Evolutionary conservation across 805 yeast genomes (phyloP).

Genomic region (Zygosaccharomyces bisporus): DNA sequence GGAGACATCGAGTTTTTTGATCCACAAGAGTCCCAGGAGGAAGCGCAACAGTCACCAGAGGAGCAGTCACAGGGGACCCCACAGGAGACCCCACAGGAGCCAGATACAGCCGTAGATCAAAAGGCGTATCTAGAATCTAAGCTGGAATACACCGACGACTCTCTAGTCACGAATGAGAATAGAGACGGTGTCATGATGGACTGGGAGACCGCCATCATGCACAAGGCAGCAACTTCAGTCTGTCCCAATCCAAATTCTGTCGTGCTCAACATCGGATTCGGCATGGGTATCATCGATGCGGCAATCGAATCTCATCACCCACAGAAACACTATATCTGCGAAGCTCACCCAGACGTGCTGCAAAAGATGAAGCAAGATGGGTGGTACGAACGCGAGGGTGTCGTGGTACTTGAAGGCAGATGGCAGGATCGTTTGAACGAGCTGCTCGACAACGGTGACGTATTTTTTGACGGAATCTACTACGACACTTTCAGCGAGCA

Average conservation of each 20-base stretch:
- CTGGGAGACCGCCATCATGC: slow-evolving; percentile 87
- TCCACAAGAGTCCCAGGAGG: slow-evolving; percentile 38
- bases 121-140: slow-evolving; percentile 59
- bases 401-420: slow-evolving; percentile 75
- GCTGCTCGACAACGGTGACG: slow-evolving; percentile 53
- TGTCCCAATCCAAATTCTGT: slow-evolving; percentile 44
- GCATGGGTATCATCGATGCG: slow-evolving; percentile 92
- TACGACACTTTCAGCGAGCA: slow-evolving; percentile 94
- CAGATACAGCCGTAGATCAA: slow-evolving; percentile 68
- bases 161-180: slow-evolving; percentile 66
- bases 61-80: slow-evolving; percentile 16
- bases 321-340: slow-evolving; percentile 75
- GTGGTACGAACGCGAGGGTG: slow-evolving; percentile 74
- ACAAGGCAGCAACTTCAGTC: slow-evolving; percentile 71
- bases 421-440: slow-evolving; percentile 83
- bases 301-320: slow-evolving; percentile 53
- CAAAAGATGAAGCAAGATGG: slow-evolving; percentile 65
- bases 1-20: slow-evolving; percentile 58
- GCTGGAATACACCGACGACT: slow-evolving; percentile 60
- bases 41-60: slow-evolving; percentile 14
- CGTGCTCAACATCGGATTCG: slow-evolving; percentile 86
- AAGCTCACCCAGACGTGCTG: slow-evolving; percentile 92
- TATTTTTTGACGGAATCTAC: slow-evolving; percentile 85
- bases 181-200: slow-evolving; percentile 97
- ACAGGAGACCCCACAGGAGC: slow-evolving; percentile 28